phyloP scores from a whole-genome alignment of 768 basidiomycete species.

The Stropharia rugosoannulata region DNA sequence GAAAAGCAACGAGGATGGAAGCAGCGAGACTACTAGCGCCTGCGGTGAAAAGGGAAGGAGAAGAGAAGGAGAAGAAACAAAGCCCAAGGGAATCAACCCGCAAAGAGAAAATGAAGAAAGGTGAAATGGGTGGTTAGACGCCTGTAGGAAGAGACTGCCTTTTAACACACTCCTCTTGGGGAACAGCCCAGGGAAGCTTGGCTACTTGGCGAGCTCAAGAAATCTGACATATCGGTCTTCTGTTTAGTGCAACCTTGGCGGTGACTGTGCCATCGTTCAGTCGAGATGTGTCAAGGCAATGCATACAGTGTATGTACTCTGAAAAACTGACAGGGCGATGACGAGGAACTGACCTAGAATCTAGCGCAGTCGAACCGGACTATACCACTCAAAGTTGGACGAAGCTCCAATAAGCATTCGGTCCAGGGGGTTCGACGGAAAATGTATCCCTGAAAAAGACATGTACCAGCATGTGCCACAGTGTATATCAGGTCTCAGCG shows the following conservation, averaged over 20 bases:
- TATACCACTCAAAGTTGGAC: background rate
- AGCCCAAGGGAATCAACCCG: constrained; percentile 8
- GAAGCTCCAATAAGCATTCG: background rate
- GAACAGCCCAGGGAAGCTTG: background rate
- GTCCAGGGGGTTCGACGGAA: background rate
- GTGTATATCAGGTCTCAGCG: background rate
- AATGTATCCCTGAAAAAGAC: background rate
- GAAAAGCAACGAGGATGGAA: constrained; percentile 6
- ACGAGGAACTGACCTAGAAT: too few species aligned
- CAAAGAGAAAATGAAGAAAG: constrained; percentile 3
- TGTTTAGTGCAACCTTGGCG: background rate
- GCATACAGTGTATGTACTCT: too few species aligned
- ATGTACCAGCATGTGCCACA: background rate
- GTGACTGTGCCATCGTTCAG: background rate
- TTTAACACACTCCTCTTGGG: background rate
- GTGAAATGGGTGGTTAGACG: constrained; percentile 5
- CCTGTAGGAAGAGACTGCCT: background rate
- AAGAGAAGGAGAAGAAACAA: constrained; percentile 6
- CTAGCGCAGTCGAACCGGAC: too few species aligned
- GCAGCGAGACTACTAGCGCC: constrained; percentile 20
- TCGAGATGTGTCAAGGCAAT: too few species aligned
- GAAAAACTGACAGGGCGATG: too few species aligned
- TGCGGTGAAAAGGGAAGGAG: too few species aligned
- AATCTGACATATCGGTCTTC: background rate
- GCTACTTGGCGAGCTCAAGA: background rate